Evolutionary conservation across 805 yeast genomes (phyloP).

Genomic region (Candida nonsorbophila): DNA sequence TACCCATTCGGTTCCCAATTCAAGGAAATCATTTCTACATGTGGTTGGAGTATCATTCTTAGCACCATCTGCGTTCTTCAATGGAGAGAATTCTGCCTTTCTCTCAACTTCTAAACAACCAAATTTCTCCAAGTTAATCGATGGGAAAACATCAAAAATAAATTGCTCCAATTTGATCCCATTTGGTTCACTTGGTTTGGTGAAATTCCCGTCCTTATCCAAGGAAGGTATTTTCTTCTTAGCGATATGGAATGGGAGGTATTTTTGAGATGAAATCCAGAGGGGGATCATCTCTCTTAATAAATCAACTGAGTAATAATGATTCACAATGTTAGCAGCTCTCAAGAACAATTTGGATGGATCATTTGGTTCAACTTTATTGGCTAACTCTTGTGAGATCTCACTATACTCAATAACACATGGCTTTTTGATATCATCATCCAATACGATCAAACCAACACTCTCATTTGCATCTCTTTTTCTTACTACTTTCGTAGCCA

Average conservation of each 20-base stretch:
- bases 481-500: slow-evolving; percentile 93
- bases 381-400: slow-evolving; percentile 69
- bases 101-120: slow-evolving; percentile 93
- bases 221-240: slow-evolving; percentile 74
- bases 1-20: slow-evolving; percentile 73
- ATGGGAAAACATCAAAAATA: slow-evolving; percentile 91
- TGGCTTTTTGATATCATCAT: slow-evolving; percentile 53
- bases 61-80: slow-evolving; percentile 87
- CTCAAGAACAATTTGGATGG: slow-evolving; percentile 56
- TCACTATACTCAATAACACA: slow-evolving; percentile 95
- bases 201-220: slow-evolving; percentile 36
- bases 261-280: slow-evolving; percentile 64
- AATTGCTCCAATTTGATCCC: slow-evolving; percentile 96
- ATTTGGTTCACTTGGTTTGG: slow-evolving; percentile 71
- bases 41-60: slow-evolving; percentile 80
- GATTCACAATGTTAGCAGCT: slow-evolving; percentile 97
- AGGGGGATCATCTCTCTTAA: slow-evolving; percentile 51
- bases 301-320: slow-evolving; percentile 83
- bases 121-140: slow-evolving; percentile 62
- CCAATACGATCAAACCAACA: slow-evolving; percentile 87
- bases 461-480: slow-evolving; percentile 82
- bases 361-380: slow-evolving; percentile 55
- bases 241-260: slow-evolving; percentile 92
- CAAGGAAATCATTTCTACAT: slow-evolving; percentile 59
- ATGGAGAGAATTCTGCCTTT: slow-evolving; percentile 82